Conservation (phyloP, 106 monocot species). For the Acanthochlamys bracteata region DNA sequence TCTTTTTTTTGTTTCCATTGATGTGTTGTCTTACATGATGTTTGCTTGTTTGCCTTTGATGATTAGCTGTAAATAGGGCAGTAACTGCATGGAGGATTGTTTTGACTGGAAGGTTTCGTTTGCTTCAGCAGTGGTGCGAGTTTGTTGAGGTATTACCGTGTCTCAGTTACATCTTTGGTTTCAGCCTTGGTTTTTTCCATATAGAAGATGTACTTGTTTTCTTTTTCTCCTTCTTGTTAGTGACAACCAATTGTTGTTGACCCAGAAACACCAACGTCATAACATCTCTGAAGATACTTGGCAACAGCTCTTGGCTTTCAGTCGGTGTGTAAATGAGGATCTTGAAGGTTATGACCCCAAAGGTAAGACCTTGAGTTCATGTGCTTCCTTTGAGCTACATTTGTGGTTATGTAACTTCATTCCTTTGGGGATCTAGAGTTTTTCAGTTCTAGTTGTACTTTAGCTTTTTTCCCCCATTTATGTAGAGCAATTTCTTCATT, state of each 20-base stretch:
- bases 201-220: background rate
- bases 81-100: slow-evolving; percentile 75
- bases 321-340: slow-evolving; percentile 88
- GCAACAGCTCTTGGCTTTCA: slow-evolving; percentile 85
- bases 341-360: slow-evolving; percentile 82
- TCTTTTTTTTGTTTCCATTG: no score
- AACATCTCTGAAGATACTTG: slow-evolving; percentile 88
- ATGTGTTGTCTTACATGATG: background rate
- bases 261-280: slow-evolving; percentile 66
- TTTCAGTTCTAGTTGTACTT: no score
- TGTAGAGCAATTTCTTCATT: no score
- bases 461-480: no score
- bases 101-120: slow-evolving; percentile 70
- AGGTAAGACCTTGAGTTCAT: no score
- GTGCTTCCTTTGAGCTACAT: no score
- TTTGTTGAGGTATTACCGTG: slow-evolving; percentile 88
- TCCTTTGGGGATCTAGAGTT: no score
- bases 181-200: no score
- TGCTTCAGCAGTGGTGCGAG: slow-evolving; percentile 78
- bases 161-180: no score
- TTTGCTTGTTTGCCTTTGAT: slow-evolving; percentile 11
- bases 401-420: no score
- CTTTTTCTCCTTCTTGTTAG: background rate
- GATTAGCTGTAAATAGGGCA: slow-evolving; percentile 59
- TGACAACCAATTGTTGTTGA: background rate